These are phyloP conservation scores for Berkeleyomyces basicola DNA, from an alignment of 2,329 filamentous ascomycete genomes.

Conservation along the genomic window DNA sequence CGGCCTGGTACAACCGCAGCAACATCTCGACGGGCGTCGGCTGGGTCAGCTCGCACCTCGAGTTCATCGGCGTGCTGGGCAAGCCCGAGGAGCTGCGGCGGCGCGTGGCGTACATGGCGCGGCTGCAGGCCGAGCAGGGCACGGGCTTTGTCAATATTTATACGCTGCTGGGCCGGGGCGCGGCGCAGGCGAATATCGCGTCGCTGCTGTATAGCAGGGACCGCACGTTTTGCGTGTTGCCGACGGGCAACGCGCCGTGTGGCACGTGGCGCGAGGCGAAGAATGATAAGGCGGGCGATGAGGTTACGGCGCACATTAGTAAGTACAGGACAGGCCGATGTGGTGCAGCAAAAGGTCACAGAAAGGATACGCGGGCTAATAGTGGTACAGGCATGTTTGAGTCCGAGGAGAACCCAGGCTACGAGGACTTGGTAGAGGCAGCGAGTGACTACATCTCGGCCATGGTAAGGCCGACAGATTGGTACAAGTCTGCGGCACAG, in stretches of 20 bases:
- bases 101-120: conserved; percentile 52
- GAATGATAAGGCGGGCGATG: conserved; percentile 66
- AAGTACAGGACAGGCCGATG: conserved; percentile 18
- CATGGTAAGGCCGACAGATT: conserved; percentile 45
- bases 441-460: conserved; percentile 47
- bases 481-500: conserved; percentile 41
- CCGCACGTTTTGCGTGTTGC: conserved; percentile 79
- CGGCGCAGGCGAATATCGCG: conserved; percentile 24
- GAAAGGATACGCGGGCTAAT: background rate
- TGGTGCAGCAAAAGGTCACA: background rate
- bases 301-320: conserved; percentile 65
- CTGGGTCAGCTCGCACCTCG: conserved; percentile 81
- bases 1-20: conserved; percentile 73
- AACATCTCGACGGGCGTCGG: conserved; percentile 57
- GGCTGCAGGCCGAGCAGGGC: conserved; percentile 44
- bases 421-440: conserved; percentile 46
- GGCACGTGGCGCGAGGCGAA: conserved; percentile 51
- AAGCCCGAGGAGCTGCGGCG: conserved; percentile 66
- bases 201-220: conserved; percentile 16
- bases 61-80: conserved; percentile 81
- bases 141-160: conserved; percentile 79
- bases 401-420: conserved; percentile 53
- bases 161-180: conserved; percentile 60
- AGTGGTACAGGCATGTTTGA: conserved; percentile 49
- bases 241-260: conserved; percentile 33